Evolutionary conservation across 306 rosid species (phyloP), one percentile per base, ranked within the genome.

Genomic region (Cicer pinnatifidum): DNA sequence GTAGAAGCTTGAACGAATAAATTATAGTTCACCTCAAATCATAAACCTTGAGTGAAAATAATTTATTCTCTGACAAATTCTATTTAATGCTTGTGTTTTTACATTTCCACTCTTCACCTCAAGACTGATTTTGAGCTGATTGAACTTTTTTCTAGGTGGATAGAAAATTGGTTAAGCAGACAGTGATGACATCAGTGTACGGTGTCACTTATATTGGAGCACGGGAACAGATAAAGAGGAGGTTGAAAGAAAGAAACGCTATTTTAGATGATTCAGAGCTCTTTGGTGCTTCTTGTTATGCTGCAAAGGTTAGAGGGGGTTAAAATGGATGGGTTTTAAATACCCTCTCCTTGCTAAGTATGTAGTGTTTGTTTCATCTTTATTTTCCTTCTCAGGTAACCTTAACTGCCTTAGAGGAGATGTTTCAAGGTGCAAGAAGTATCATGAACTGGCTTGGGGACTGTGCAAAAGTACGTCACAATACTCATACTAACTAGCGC

Each of bases 121-220:
- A 54, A 67, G 60, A 48, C 84, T 82, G 78, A 80, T 70, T 67
- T 48, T 78, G 50, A 35, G 78, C 77, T 77, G 78, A 50, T 86
- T 80, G 78, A 75, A 67, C 73, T 43, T 79, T 17, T 0, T 0
- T 75, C 67, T 57, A 94, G 98, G 98, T 94, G 75, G 92, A 94
- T 81, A 86, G 98, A 76, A 94, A 94, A 81, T 87, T 94, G 90
- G 98, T 94, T 79, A 94, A 94, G 89, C 98, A 94, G 84, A 94
- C 98, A 19, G 98, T 94, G 91, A 94, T 94, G 98, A 94, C 98
- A 65, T 94, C 98, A 16, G 98, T 94, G 43, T 94, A 94, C 69
- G 98, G 98, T 76, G 98, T 94, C 89, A 94, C 98, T 41, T 94
- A 84, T 71, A 78, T 91, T 38, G 98, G 98, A 60, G 98, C 98